A percentile compares a stretch with the other conserved stretches of the same genome.
phyloP scores from a whole-genome alignment of 1,284 basidiomycete species.

The Ceratobasidium sp. region DNA sequence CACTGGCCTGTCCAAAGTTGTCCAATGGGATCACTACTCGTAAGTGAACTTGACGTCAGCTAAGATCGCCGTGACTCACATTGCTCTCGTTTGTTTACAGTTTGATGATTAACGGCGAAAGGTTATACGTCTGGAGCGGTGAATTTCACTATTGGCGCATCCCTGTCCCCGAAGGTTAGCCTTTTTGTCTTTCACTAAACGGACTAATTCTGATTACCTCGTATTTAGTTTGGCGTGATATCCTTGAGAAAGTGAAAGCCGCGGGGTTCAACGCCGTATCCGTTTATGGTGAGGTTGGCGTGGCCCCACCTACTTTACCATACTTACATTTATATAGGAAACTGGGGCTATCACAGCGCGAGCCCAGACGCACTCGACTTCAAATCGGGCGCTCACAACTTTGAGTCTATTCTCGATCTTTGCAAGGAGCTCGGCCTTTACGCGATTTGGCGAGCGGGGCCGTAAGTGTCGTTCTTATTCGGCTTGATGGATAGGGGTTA shows the following conservation, averaged over 20 bases:
- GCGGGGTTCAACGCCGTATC: conserved; percentile 39
- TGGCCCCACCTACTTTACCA: background rate
- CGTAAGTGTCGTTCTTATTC: background rate
- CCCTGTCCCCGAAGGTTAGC: conserved; percentile 34
- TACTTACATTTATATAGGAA: conserved; percentile 22
- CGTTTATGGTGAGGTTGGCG: conserved; percentile 17
- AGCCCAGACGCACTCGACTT: conserved; percentile 35
- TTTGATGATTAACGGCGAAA: conserved; percentile 36
- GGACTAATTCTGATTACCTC: background rate
- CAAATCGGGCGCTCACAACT: conserved; percentile 34
- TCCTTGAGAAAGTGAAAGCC: conserved; percentile 38
- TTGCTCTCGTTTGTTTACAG: background rate
- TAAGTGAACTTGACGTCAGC: background rate
- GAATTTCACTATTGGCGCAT: conserved; percentile 40
- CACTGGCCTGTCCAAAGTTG: conserved; percentile 27
- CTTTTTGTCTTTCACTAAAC: background rate
- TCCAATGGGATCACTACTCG: conserved; percentile 38
- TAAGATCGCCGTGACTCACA: background rate
- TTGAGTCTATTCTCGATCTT: conserved; percentile 33
- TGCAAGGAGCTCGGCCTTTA: conserved; percentile 38
- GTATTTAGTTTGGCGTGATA: conserved; percentile 35
- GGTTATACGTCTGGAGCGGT: conserved; percentile 37
- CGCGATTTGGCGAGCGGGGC: conserved; percentile 37
- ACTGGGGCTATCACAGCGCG: conserved; percentile 37
- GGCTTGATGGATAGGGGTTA: background rate